A percentile compares a stretch with the other conserved stretches of the same genome.
Evolutionary conservation across 176 grass and related monocot species (phyloP).

Genomic region (Poa pratensis): DNA sequence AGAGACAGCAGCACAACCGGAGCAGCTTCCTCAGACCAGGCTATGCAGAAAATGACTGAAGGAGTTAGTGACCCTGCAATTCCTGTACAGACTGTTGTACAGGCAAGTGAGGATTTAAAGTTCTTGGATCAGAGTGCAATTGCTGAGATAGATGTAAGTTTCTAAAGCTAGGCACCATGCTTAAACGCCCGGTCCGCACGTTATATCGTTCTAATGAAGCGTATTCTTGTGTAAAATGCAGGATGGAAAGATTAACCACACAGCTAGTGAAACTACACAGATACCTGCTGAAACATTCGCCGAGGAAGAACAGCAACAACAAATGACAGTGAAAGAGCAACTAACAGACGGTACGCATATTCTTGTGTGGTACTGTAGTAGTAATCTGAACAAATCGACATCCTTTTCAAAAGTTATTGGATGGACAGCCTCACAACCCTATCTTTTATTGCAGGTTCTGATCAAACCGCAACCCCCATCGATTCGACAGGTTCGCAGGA

Average conservation of each 20-base stretch:
- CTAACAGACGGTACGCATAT: slow-evolving; percentile 46
- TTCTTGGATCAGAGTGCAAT: background rate
- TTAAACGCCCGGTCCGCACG: slow-evolving; percentile 11
- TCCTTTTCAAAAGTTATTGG: background rate
- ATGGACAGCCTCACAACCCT: background rate
- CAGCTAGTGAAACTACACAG: slow-evolving; percentile 17
- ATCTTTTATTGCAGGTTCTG: slow-evolving; percentile 47
- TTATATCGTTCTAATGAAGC: background rate
- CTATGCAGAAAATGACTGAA: slow-evolving; percentile 23
- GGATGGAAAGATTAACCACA: background rate
- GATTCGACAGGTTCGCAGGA: background rate
- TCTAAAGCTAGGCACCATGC: background rate
- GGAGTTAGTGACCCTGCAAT: slow-evolving; percentile 14
- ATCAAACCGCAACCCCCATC: background rate
- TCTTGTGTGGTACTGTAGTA: background rate
- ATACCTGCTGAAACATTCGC: slow-evolving; percentile 25
- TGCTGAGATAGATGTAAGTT: slow-evolving; percentile 51
- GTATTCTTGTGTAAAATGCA: slow-evolving; percentile 30
- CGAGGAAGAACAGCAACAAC: background rate
- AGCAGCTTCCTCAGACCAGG: slow-evolving; percentile 2
- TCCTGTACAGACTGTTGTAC: background rate
- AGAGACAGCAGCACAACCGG: background rate
- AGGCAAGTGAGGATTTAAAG: slow-evolving; percentile 3
- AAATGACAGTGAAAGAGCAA: slow-evolving; percentile 27
- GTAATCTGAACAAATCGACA: slow-evolving; percentile 2